Base-by-base conservation (phyloP, 495 filamentous ascomycete genomes). In the Aspergillus nanangensis region DNA sequence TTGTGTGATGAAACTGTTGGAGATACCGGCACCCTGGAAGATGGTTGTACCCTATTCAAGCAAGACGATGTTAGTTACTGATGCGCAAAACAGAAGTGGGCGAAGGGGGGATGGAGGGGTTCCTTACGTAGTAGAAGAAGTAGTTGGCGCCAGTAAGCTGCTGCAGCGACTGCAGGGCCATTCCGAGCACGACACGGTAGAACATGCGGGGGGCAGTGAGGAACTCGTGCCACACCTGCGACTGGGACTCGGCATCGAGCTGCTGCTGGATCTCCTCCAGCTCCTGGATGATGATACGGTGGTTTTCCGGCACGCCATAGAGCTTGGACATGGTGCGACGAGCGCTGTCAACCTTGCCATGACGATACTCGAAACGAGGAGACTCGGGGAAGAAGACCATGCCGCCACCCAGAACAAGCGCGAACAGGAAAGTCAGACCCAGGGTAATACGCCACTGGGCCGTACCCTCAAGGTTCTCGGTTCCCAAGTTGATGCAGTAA, bases 401-500 rank as follows among this genome's bases (percentile, higher is more conserved):
- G n/a, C 84, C 85, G 19, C 67, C 62, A n/a, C 81, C 84, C 24
- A 94, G 84, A 41, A 88, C 65, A 20, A 87, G 55, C 15, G 87
- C 80, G 70, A 85, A 90, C 34, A 88, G 67, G 59, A 88, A 85
- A 19, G 84, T 81, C 18, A 94, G 62, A 9, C 85, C 88, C 58
- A 86, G 87, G 21, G 88, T 81, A 42, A 95, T 87, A 21, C 85
- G 75, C 86, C 88, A 94, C 31, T 84, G 81, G 27, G 69, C 78
- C 27, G 76, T 70, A 9, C 58, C 61, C 0, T 55, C 39, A 14
- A 70, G 46, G 24, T 45, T 63, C 44, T 81, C 67, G 18, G 88
- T 90, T 21, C 86, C 87, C 60, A 77, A 85, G 63, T 93, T 89
- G 70, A 92, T 81, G 58, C 81, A 81, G 63, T 89, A 81, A 41